Conservation (phyloP, 2,329 filamentous ascomycete genomes). For the Raffaelea albimanens region DNA sequence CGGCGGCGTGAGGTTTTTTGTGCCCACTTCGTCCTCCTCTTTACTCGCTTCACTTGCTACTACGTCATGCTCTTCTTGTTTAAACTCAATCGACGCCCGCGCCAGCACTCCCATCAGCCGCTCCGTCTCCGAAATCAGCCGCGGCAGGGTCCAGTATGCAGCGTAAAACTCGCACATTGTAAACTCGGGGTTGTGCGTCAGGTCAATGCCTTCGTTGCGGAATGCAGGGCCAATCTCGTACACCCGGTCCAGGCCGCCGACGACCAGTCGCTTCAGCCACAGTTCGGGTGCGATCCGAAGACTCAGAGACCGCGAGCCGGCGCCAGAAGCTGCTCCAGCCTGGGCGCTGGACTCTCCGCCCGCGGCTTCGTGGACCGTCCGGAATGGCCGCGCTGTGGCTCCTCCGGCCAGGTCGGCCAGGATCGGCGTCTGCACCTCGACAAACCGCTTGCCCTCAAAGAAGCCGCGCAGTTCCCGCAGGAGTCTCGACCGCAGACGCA, state of each 20-base stretch:
- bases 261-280: slow-evolving; percentile 84
- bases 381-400: slow-evolving; percentile 77
- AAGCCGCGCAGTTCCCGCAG: slow-evolving; percentile 65
- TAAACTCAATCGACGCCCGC: slow-evolving; percentile 30
- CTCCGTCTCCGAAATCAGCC: slow-evolving; percentile 70
- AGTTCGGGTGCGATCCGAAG: slow-evolving; percentile 89
- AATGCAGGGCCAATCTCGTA: slow-evolving; percentile 93
- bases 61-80: background rate
- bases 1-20: background rate
- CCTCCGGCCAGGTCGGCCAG: slow-evolving; percentile 76
- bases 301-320: slow-evolving; percentile 43
- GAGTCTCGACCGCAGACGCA: slow-evolving; percentile 66
- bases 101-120: slow-evolving; percentile 48
- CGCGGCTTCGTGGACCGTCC: slow-evolving; percentile 41
- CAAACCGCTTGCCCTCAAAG: slow-evolving; percentile 61
- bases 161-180: slow-evolving; percentile 96
- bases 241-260: slow-evolving; percentile 79
- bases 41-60: background rate
- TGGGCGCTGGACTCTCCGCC: slow-evolving; percentile 38
- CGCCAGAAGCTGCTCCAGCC: background rate
- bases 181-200: slow-evolving; percentile 94
- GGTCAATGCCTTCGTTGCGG: slow-evolving; percentile 85
- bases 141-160: slow-evolving; percentile 66
- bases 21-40: too few species aligned
- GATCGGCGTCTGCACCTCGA: slow-evolving; percentile 88